These are phyloP conservation scores for Trifolium dubium DNA, from an alignment of 306 rosid genomes.

Conservation along the genomic window DNA sequence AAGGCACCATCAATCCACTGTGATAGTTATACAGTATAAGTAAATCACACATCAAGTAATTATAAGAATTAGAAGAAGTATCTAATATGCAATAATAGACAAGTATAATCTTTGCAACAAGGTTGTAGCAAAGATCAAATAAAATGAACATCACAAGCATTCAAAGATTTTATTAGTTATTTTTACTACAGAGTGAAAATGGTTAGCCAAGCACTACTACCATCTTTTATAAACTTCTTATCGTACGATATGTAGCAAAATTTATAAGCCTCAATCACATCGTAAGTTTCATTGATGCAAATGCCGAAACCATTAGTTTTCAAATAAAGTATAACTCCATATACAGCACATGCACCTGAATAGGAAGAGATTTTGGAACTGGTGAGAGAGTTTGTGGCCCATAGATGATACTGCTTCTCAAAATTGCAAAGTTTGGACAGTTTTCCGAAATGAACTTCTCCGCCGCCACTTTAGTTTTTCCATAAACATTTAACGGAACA, in stretches of 20 bases:
- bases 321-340: constrained; percentile 19
- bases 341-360: constrained; percentile 62
- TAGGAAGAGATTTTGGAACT: constrained; percentile 89
- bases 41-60: constrained; percentile 33
- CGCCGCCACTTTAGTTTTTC: constrained; percentile 82
- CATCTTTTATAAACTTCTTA: no score
- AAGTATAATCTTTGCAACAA: constrained; percentile 2
- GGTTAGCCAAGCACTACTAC: constrained; percentile 11
- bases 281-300: constrained; percentile 24
- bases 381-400: constrained; percentile 90
- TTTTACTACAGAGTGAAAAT: background rate
- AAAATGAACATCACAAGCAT: background rate
- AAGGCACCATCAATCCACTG: constrained; percentile 88
- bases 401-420: constrained; percentile 95
- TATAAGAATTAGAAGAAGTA: constrained; percentile 24
- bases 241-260: constrained; percentile 26
- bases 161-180: background rate
- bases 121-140: constrained; percentile 14
- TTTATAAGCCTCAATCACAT: background rate
- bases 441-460: constrained; percentile 74
- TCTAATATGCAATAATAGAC: constrained; percentile 13
- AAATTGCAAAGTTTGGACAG: constrained; percentile 68
- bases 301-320: constrained; percentile 35
- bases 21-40: constrained; percentile 42
- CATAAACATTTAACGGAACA: constrained; percentile 79